Conservation (phyloP, 306 rosid species). For the Lablab purpureus region DNA sequence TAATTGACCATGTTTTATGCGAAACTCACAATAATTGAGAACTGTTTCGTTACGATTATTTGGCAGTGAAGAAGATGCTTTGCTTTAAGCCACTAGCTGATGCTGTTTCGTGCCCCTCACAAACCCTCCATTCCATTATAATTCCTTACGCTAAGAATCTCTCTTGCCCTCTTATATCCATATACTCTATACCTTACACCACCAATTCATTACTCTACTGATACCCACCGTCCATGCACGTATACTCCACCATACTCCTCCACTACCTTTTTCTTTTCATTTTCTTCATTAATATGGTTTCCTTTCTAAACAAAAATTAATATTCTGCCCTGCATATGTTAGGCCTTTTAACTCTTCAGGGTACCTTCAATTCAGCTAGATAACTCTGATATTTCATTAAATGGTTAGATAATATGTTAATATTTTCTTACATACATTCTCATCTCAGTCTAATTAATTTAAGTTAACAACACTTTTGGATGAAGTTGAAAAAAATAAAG, state of each 20-base stretch:
- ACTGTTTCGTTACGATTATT: neutral
- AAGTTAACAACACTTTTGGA: neutral
- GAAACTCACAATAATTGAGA: conserved; percentile 21
- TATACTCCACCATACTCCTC: conserved; percentile 44
- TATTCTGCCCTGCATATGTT: neutral
- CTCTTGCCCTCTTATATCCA: conserved; percentile 41
- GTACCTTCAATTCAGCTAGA: too few relatives aligned
- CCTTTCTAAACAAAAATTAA: conserved; percentile 16
- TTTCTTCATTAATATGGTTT: neutral
- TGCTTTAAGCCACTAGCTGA: conserved; percentile 55
- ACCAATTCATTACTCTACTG: conserved; percentile 39
- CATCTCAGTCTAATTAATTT: neutral
- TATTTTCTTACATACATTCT: neutral
- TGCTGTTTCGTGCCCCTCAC: conserved; percentile 74
- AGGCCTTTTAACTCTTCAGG: neutral
- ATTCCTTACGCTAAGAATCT: conserved; percentile 78
- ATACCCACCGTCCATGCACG: conserved; percentile 53
- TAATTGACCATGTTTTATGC: neutral
- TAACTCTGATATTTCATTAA: too few relatives aligned
- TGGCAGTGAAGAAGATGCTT: conserved; percentile 54
- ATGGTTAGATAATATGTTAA: too few relatives aligned
- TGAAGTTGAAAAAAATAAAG: too few relatives aligned
- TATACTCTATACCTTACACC: conserved; percentile 57
- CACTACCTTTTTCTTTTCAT: neutral
- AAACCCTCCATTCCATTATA: conserved; percentile 48